Evolutionary conservation across 2,329 filamentous ascomycete species (phyloP).

Genomic region (Didymella arachidicola): DNA sequence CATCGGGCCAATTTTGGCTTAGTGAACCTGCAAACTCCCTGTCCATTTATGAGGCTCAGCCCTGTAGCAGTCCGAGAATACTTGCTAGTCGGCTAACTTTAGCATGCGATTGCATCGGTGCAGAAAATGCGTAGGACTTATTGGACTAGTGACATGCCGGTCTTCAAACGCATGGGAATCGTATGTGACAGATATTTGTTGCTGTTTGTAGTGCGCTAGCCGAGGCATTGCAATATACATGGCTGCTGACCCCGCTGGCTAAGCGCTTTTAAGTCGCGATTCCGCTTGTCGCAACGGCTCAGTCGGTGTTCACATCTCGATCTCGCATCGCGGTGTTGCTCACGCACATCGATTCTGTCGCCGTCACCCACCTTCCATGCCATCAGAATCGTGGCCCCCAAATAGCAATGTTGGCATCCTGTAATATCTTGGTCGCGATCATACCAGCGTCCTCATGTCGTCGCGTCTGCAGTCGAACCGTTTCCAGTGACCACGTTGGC

Average conservation of each 20-base stretch:
- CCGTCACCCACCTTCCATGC: background rate
- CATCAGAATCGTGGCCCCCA: constrained; percentile 2
- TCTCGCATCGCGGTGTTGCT: background rate
- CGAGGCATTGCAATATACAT: constrained; percentile 13
- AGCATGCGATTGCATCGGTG: constrained; percentile 25
- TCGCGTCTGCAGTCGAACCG: constrained; percentile 32
- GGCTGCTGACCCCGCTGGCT: constrained; percentile 6
- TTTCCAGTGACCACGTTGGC: constrained; percentile 40
- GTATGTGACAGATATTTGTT: constrained; percentile 2
- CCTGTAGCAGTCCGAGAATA: constrained; percentile 39
- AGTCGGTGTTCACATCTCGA: constrained; percentile 9
- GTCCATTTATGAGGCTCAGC: constrained; percentile 45
- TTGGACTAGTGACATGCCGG: constrained; percentile 13
- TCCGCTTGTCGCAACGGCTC: constrained; percentile 1
- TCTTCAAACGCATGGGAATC: background rate
- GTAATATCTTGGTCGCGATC: background rate
- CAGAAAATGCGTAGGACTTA: constrained; percentile 15
- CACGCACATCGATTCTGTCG: constrained; percentile 2
- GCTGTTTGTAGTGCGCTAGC: constrained; percentile 8
- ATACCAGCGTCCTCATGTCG: background rate
- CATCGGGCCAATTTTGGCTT: constrained; percentile 24
- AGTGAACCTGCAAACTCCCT: constrained; percentile 24
- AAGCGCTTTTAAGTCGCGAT: constrained; percentile 5
- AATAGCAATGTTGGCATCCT: background rate
- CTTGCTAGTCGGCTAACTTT: constrained; percentile 42